Evolutionary conservation across 805 yeast genomes (phyloP), one percentile per base, ranked within the genome.

Genomic region (Saccharomycopsis selenospora): DNA sequence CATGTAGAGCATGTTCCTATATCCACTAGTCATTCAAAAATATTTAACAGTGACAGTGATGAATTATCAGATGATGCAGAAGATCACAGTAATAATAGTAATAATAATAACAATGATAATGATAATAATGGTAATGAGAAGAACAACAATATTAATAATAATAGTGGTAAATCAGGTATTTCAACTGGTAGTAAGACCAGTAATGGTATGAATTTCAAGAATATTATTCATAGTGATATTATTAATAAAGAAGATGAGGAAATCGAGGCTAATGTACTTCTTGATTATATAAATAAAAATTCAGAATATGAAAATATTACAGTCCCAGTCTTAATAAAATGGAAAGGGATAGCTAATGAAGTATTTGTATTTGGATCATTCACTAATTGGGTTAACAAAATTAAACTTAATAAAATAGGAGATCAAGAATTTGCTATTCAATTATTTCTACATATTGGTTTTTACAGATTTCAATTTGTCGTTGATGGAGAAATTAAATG

Each of bases 341-440:
- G 99, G 99, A 81, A 80, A 18, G 96, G 91, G 63, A 96, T 96
- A 17, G 98, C 98, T 52, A 77, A 78, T 44, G 85, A 85, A 58
- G 98, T 93, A 2, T 93, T 87, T 63, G 96, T 91, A 10, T 91
- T 97, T 36, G 99, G 99, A 43, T 85, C 97, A 1, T 91, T 91
- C 66, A 93, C 99, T 0, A 96, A 95, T 4, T 93, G 99, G 98
- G 72, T 96, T 57, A 89, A 89, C 66, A 91, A 91, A 97, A 89
- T 91, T 61, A 95, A 95, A 36, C 69, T 93, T 56, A 73, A 75
- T 26, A 70, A 69, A 8, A 79, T 49, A 13, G 38, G 25, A 14
- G 43, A 18, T 7, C 44, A 20, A n/a, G 71, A 72, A 33, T 82
- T 83, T 58, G 72, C 79, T 42, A 82, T 87, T 23, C 84, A 85